A percentile compares a stretch with the other conserved stretches of the same genome.
phyloP scores from a whole-genome alignment of 192 early-diverging fungal genomes.

The Coemansia furcata region DNA sequence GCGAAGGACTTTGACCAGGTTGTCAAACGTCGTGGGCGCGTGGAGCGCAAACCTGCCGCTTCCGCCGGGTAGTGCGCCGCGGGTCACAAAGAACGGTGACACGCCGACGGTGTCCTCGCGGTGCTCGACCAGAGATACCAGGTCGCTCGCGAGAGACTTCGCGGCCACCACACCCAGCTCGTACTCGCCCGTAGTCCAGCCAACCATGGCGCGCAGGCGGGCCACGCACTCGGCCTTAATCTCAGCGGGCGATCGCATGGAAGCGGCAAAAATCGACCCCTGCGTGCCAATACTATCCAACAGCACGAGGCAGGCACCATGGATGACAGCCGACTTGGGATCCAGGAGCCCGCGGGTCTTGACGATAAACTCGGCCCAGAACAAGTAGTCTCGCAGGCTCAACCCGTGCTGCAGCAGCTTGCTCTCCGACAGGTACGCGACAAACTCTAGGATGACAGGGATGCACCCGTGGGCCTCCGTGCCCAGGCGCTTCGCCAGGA shows the following conservation, averaged over 20 bases:
- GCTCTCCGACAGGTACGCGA: slow-evolving; percentile 63
- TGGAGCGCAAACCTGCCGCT: slow-evolving; percentile 76
- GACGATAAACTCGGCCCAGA: slow-evolving; percentile 88
- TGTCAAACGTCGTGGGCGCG: slow-evolving; percentile 89
- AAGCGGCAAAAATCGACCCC: slow-evolving; percentile 28
- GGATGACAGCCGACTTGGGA: slow-evolving; percentile 60
- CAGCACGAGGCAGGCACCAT: slow-evolving; percentile 89
- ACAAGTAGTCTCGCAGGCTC: slow-evolving; percentile 86
- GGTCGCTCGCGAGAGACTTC: not conserved
- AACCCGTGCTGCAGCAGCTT: slow-evolving; percentile 50
- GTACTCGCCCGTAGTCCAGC: not conserved
- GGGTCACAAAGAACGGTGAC: slow-evolving; percentile 73
- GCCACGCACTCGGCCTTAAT: slow-evolving; percentile 48
- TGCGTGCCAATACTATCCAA: slow-evolving; percentile 92
- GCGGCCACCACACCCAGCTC: slow-evolving; percentile 40
- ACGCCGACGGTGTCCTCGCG: slow-evolving; percentile 62
- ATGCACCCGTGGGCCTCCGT: slow-evolving; percentile 49
- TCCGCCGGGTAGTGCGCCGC: slow-evolving; percentile 15
- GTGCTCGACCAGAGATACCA: not conserved
- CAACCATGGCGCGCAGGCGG: slow-evolving; percentile 46
- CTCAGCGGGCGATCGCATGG: slow-evolving; percentile 10
- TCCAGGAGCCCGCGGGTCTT: slow-evolving; percentile 53
- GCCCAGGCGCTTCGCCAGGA: slow-evolving; percentile 59
- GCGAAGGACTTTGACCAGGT: slow-evolving; percentile 79
- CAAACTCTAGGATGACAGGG: slow-evolving; percentile 73